These are phyloP conservation scores for Xylariaceae sp. DNA, from an alignment of 2,329 filamentous ascomycete species.

Conservation along the genomic window DNA sequence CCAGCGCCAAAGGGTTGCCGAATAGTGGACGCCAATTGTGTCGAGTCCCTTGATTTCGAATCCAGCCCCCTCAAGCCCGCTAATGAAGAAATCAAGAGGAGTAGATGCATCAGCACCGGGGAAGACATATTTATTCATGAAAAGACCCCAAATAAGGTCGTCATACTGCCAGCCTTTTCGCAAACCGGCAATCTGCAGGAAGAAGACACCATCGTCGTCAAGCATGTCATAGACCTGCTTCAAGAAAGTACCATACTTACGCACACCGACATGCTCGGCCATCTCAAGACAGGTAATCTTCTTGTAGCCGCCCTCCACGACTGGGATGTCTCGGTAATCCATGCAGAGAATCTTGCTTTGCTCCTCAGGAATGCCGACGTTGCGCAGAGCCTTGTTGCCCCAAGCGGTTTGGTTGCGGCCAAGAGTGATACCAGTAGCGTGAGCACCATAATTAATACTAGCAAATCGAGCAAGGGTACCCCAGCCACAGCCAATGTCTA, in stretches of 20 bases:
- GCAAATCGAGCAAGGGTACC: constrained; percentile 94
- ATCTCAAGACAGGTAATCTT: constrained; percentile 98
- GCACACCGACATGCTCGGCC: constrained; percentile 97
- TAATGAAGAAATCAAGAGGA: constrained; percentile 84
- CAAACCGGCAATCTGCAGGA: constrained; percentile 92
- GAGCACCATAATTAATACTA: constrained; percentile 85
- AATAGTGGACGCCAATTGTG: constrained; percentile 96
- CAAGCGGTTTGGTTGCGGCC: constrained; percentile 95
- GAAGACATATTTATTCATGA: constrained; percentile 99
- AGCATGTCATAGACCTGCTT: constrained; percentile 93
- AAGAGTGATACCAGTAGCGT: constrained; percentile 87
- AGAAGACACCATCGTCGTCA: constrained; percentile 93
- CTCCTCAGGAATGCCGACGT: constrained; percentile 77
- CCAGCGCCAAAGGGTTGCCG: constrained; percentile 95
- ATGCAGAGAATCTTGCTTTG: constrained; percentile 93
- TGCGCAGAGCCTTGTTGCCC: constrained; percentile 89
- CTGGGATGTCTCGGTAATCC: constrained; percentile 94
- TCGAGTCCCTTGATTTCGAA: constrained; percentile 92
- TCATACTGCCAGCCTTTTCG: constrained; percentile 97
- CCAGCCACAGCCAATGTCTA: constrained; percentile 98
- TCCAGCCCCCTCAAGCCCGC: constrained; percentile 81
- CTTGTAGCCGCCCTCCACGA: constrained; percentile 77
- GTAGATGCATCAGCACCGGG: constrained; percentile 95
- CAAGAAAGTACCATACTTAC: constrained; percentile 80
- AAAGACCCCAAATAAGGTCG: constrained; percentile 95